A percentile compares a stretch with the other conserved stretches of the same genome.
phyloP scores from a whole-genome alignment of 768 basidiomycete species.

The Russula earlei region DNA sequence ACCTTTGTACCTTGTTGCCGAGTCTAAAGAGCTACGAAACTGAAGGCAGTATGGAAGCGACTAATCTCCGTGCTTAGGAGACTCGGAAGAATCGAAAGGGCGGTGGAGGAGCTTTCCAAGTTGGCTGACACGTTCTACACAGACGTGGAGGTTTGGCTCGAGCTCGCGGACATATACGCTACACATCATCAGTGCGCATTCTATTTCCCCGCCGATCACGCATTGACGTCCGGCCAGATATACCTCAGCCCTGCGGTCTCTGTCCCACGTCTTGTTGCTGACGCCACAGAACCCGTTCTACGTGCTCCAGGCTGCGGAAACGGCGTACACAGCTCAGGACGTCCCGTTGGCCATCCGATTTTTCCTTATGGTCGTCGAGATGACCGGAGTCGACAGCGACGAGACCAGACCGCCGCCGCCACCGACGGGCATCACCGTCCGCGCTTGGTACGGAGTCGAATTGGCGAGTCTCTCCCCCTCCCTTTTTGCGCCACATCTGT shows the following conservation, averaged over 20 bases:
- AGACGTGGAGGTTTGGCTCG: constrained; percentile 82
- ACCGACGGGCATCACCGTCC: constrained; percentile 43
- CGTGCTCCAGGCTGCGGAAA: constrained; percentile 78
- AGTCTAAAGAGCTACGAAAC: background rate
- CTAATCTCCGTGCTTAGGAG: constrained; percentile 62
- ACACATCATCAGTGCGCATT: constrained; percentile 59
- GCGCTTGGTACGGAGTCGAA: constrained; percentile 82
- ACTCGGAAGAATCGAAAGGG: constrained; percentile 51
- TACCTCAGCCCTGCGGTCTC: constrained; percentile 56
- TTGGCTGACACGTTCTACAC: constrained; percentile 84
- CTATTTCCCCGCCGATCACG: background rate
- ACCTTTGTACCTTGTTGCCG: background rate
- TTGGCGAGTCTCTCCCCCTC: constrained; percentile 38
- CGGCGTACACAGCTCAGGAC: constrained; percentile 73
- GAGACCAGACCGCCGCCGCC: constrained; percentile 29
- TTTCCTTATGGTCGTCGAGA: constrained; percentile 72
- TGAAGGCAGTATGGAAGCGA: constrained; percentile 70
- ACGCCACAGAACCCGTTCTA: constrained; percentile 83
- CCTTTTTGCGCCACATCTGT: background rate
- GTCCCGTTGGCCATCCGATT: constrained; percentile 67
- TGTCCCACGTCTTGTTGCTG: constrained; percentile 75
- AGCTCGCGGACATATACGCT: constrained; percentile 74
- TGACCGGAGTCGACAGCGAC: constrained; percentile 53
- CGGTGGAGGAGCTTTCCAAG: constrained; percentile 59
- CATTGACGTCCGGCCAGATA: constrained; percentile 41